phyloP scores from a whole-genome alignment of 2,329 filamentous ascomycete genomes.

The Thermoascus crustaceus region DNA sequence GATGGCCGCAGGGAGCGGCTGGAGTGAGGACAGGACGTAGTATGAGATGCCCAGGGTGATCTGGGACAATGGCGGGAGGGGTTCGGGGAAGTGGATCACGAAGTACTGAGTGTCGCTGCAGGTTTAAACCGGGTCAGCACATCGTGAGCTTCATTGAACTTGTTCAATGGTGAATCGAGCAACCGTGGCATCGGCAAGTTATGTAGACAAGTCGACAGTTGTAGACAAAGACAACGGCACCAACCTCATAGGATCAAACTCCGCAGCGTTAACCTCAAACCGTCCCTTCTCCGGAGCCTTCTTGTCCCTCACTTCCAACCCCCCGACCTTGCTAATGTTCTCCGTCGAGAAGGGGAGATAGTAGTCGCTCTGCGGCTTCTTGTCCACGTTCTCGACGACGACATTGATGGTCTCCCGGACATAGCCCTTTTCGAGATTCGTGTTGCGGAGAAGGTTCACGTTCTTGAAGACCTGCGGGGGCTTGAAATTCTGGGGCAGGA shows the following conservation, averaged over 20 bases:
- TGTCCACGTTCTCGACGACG: constrained; percentile 80
- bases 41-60: constrained; percentile 84
- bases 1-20: constrained; percentile 72
- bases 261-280: constrained; percentile 63
- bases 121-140: constrained; percentile 15
- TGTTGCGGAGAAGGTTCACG: constrained; percentile 77
- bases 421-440: constrained; percentile 90
- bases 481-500: constrained; percentile 52
- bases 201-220: constrained; percentile 5
- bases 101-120: constrained; percentile 70
- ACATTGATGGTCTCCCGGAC: constrained; percentile 86
- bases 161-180: constrained; percentile 7
- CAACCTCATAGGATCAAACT: constrained; percentile 47
- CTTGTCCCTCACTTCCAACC: constrained; percentile 86
- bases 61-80: constrained; percentile 67
- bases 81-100: constrained; percentile 66
- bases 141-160: constrained; percentile 2
- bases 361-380: constrained; percentile 76
- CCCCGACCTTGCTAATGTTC: constrained; percentile 69
- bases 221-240: constrained; percentile 48
- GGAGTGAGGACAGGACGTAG: constrained; percentile 68
- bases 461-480: constrained; percentile 92
- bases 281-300: constrained; percentile 61
- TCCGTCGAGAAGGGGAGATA: constrained; percentile 76
- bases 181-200: constrained; percentile 9